These are phyloP conservation scores for Cytospora schulzeri DNA, from an alignment of 2,329 filamentous ascomycete species.

Conservation along the genomic window DNA sequence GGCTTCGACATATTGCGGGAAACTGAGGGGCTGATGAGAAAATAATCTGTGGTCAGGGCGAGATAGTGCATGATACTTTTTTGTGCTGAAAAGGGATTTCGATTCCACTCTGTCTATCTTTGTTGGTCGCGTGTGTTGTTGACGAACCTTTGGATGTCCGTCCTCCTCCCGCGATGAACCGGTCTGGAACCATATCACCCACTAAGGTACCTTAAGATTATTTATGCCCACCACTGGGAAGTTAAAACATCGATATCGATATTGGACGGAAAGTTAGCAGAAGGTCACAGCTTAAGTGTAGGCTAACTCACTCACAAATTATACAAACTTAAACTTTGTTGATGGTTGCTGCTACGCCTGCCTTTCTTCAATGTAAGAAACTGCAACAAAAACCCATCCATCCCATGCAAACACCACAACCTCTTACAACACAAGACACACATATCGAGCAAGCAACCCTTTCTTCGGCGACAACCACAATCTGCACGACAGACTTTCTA, in stretches of 20 bases:
- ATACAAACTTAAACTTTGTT: background rate
- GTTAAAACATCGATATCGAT: background rate
- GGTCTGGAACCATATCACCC: background rate
- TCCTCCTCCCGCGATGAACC: background rate
- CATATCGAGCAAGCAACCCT: slow-evolving; percentile 7
- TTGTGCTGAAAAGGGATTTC: too few species aligned
- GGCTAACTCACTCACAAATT: background rate
- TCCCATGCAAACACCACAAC: slow-evolving; percentile 3
- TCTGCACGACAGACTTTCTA: background rate
- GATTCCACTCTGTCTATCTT: too few species aligned
- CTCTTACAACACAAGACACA: background rate
- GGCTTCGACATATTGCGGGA: background rate
- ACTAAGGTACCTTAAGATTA: background rate
- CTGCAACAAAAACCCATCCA: background rate
- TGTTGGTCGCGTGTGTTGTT: background rate
- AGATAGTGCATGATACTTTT: too few species aligned
- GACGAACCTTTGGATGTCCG: slow-evolving; percentile 1
- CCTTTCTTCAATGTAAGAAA: background rate
- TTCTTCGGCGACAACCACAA: background rate
- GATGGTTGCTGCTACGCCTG: background rate
- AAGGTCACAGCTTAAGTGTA: background rate
- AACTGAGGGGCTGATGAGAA: slow-evolving; percentile 1
- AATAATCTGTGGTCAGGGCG: too few species aligned
- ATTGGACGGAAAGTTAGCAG: background rate
- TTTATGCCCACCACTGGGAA: background rate